A percentile compares a stretch with the other conserved stretches of the same genome.
phyloP scores from a whole-genome alignment of 352 stramenopile species.

The Phytophthora agathidicida region DNA sequence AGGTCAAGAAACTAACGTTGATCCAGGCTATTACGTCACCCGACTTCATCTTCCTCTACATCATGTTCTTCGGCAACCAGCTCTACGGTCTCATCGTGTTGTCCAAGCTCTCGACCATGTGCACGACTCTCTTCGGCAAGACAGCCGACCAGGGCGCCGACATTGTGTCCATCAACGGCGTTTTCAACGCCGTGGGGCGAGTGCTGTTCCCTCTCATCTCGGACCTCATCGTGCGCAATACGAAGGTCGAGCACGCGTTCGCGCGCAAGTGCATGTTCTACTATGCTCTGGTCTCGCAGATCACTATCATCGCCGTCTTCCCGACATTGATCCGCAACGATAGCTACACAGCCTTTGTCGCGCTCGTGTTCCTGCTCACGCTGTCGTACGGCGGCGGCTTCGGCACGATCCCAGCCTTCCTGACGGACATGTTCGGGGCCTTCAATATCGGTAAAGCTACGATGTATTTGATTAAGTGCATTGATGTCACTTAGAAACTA shows the following conservation, averaged over 20 bases:
- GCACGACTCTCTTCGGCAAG: constrained; percentile 53
- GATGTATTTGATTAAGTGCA: too few relatives aligned
- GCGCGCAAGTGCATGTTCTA: constrained; percentile 66
- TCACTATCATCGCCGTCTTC: constrained; percentile 67
- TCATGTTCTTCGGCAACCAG: constrained; percentile 75
- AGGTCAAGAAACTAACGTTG: constrained; percentile 58
- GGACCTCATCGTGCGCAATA: constrained; percentile 44
- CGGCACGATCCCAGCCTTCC: constrained; percentile 74
- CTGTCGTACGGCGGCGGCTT: constrained; percentile 76
- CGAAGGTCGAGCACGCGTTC: constrained; percentile 57
- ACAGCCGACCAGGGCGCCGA: constrained; percentile 40
- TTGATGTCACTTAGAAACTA: too few relatives aligned
- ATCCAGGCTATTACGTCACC: constrained; percentile 56
- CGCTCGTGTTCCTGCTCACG: constrained; percentile 72
- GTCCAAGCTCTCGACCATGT: constrained; percentile 69
- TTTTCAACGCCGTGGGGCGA: constrained; percentile 64
- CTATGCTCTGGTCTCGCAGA: constrained; percentile 66
- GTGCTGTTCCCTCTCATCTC: constrained; percentile 56
- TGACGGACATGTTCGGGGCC: constrained; percentile 87
- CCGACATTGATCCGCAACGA: constrained; percentile 63
- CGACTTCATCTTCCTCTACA: constrained; percentile 73
- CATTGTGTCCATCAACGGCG: constrained; percentile 69
- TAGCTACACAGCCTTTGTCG: constrained; percentile 59
- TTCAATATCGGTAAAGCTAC: constrained; percentile 88
- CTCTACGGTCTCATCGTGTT: constrained; percentile 72